Evolutionary conservation across 768 basidiomycete genomes (phyloP).

Genomic region (Suillus discolor): DNA sequence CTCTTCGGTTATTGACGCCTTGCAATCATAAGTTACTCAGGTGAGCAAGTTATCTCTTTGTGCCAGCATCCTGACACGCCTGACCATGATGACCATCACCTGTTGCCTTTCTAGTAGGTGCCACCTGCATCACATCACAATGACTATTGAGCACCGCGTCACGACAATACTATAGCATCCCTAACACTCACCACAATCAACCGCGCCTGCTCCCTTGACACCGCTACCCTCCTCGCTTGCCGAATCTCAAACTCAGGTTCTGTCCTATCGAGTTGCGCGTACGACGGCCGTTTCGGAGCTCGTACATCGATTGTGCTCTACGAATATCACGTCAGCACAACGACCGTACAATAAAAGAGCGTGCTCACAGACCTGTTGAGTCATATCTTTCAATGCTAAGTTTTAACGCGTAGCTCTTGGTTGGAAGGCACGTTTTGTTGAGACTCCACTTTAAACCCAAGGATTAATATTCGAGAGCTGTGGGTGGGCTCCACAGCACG

Average conservation of each 20-base stretch:
- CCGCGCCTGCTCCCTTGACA: slow-evolving; percentile 21
- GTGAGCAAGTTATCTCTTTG: slow-evolving; percentile 4
- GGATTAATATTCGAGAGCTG: background rate
- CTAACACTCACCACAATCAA: slow-evolving; percentile 23
- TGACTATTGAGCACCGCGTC: slow-evolving; percentile 8
- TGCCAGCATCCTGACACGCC: slow-evolving; percentile 22
- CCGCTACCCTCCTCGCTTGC: slow-evolving; percentile 22
- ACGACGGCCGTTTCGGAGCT: slow-evolving; percentile 13
- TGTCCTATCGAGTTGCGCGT: slow-evolving; percentile 8
- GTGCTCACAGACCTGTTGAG: background rate
- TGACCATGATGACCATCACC: slow-evolving; percentile 6
- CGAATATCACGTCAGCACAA: background rate
- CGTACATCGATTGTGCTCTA: slow-evolving; percentile 22
- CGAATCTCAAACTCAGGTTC: slow-evolving; percentile 26
- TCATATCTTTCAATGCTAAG: background rate
- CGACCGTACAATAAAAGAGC: background rate
- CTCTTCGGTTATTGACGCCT: background rate
- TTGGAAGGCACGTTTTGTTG: background rate
- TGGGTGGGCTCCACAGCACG: background rate
- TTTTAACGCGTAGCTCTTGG: background rate
- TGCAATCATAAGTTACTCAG: slow-evolving; percentile 10
- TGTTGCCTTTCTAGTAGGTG: slow-evolving; percentile 23
- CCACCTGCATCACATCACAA: slow-evolving; percentile 19
- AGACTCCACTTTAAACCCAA: background rate
- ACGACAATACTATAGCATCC: background rate